Evolutionary conservation across 495 filamentous ascomycete genomes (phyloP).

Genomic region (Aspergillus asperescens): DNA sequence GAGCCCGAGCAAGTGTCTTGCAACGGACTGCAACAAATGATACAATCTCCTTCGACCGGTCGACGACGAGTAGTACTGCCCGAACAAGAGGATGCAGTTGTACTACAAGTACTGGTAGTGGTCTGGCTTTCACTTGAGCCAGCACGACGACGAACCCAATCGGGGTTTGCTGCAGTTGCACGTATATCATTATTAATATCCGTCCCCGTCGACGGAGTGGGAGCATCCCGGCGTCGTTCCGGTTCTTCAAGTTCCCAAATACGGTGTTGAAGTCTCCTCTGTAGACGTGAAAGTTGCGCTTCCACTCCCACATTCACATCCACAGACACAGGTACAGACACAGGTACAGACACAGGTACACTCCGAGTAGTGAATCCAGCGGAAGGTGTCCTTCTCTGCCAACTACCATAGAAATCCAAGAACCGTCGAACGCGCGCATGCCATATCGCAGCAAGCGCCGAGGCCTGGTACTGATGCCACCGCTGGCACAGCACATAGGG

Average conservation of each 20-base stretch:
- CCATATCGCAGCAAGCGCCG: slow-evolving; percentile 15
- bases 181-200: background rate
- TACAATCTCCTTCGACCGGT: slow-evolving; percentile 60
- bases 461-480: slow-evolving; percentile 25
- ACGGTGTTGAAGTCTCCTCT: no score
- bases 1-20: background rate
- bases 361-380: background rate
- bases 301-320: no score
- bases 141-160: no score
- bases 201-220: background rate
- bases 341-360: background rate
- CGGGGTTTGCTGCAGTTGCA: background rate
- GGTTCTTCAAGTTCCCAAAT: no score
- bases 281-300: no score
- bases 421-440: background rate
- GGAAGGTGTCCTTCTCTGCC: background rate
- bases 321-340: no score
- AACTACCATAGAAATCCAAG: no score
- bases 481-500: slow-evolving; percentile 23
- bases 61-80: slow-evolving; percentile 36
- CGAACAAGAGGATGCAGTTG: background rate
- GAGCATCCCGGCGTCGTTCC: no score
- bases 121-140: no score
- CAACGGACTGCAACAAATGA: slow-evolving; percentile 52
- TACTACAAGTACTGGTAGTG: background rate